Evolutionary conservation across 192 early-diverging fungal genomes (phyloP), one percentile per base, ranked within the genome.

Genomic region (Jimgerdemannia lactiflua): DNA sequence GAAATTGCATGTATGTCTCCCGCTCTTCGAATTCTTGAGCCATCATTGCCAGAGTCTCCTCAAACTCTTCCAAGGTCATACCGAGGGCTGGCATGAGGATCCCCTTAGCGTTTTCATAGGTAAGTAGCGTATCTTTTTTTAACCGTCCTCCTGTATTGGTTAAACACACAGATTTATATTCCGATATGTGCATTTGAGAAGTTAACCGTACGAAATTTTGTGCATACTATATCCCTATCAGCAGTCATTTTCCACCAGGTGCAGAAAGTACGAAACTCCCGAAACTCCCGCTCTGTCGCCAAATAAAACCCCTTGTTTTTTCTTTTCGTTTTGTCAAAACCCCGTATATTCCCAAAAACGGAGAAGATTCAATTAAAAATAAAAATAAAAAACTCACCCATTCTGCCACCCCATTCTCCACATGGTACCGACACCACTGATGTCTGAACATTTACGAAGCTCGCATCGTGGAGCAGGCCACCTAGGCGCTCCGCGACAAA

Each of bases 361-460:
- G 29, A 29, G 29, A 29, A 29, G 29, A 29, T 29, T 29, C 29
- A 29, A 0, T 29, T 29, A 29, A 29, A 29, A 29, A 29, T 29
- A 68, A 68, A 68, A 19, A 39, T 18, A 19, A 68, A 20, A 41
- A 41, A 68, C 67, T 68, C 67, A 41, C 67, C 67, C 19, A 68
- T 68, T 19, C 18, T 20, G 40, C 67, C 67, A 68, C 67, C 67
- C 67, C 67, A 68, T 10, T 68, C 67, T 9, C 67, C 67, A 20
- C 19, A 39, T 39, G 67, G 67, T 19, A 68, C 67, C 19, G 19
- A 41, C 29, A 68, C 19, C 7, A 68, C 67, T 68, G 67, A 68
- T 20, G 29, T 68, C 19, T 68, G 29, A 8, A 68, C 67, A 68
- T 68, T 20, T 41, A 68, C 67, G 18, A 68, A 68, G 40, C 67